phyloP scores from a whole-genome alignment of 2,329 filamentous ascomycete genomes.

The Arthrobotrys pseudoclavata region DNA sequence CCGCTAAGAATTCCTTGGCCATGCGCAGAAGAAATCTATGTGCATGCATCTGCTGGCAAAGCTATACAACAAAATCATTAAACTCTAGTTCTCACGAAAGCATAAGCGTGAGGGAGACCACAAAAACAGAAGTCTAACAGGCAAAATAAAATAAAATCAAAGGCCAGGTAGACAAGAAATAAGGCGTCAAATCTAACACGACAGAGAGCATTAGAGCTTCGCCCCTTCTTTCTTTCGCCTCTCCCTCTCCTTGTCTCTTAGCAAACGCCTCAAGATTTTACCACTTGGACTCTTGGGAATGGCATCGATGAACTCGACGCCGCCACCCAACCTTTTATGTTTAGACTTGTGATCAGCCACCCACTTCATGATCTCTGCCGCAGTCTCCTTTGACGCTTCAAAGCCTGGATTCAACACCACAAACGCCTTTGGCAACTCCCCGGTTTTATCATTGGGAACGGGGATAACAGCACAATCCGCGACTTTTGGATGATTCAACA shows the following conservation, averaged over 20 bases:
- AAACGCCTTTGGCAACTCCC: constrained; percentile 69
- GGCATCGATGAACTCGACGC: constrained; percentile 69
- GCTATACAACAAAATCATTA: constrained; percentile 17
- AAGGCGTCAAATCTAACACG: background rate
- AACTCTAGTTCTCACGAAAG: background rate
- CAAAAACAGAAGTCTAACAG: background rate
- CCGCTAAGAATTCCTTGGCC: background rate
- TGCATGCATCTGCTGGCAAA: background rate
- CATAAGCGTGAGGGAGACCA: background rate
- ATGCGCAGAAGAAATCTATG: background rate
- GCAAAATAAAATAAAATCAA: background rate
- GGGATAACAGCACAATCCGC: constrained; percentile 69
- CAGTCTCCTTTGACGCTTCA: constrained; percentile 63
- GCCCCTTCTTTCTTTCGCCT: constrained; percentile 74
- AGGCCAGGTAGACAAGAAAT: background rate
- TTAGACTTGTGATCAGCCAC: constrained; percentile 67
- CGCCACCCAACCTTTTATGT: constrained; percentile 69
- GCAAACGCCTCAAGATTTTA: constrained; percentile 69
- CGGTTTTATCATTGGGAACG: constrained; percentile 67
- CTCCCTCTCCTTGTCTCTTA: constrained; percentile 82
- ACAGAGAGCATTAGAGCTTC: constrained; percentile 72
- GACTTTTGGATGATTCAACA: constrained; percentile 68
- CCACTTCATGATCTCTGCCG: constrained; percentile 67
- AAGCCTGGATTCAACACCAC: constrained; percentile 66
- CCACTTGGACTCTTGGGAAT: constrained; percentile 70